A percentile compares a stretch with the other conserved stretches of the same genome.
Evolutionary conservation across 1,284 basidiomycete species (phyloP).

Genomic region (Cryptococcus sp.): DNA sequence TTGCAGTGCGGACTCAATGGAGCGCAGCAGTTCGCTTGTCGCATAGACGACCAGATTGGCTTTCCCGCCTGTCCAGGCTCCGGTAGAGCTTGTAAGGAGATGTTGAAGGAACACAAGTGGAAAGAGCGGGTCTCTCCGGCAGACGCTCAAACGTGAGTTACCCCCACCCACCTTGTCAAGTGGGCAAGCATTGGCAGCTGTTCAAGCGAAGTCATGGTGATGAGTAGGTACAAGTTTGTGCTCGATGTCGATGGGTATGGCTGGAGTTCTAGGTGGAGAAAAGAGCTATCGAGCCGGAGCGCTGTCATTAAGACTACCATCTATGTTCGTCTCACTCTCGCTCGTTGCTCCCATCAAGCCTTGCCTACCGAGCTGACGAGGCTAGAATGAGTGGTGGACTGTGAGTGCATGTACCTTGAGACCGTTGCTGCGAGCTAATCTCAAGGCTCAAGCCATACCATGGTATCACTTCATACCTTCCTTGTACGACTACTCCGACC

Average conservation of each 20-base stretch:
- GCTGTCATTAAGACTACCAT: constrained; percentile 32
- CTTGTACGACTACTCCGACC: constrained; percentile 34
- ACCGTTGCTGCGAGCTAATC: not conserved
- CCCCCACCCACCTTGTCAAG: too few relatives aligned
- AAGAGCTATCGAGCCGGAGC: constrained; percentile 28
- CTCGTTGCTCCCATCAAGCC: not conserved
- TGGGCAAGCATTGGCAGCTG: too few relatives aligned
- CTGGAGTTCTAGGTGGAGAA: constrained; percentile 41
- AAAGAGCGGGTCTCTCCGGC: constrained; percentile 16
- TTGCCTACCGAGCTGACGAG: not conserved
- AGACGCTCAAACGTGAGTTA: constrained; percentile 12
- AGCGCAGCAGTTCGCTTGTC: not conserved
- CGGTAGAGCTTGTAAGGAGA: constrained; percentile 26
- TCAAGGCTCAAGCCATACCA: constrained; percentile 11
- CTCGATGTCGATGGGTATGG: constrained; percentile 47
- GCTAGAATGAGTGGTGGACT: constrained; percentile 23
- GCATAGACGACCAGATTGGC: constrained; percentile 19
- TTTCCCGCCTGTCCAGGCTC: constrained; percentile 1
- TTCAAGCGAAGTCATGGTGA: not conserved
- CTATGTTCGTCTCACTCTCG: constrained; percentile 17
- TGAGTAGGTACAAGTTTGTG: constrained; percentile 41
- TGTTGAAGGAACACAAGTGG: constrained; percentile 29
- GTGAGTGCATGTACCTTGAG: constrained; percentile 1
- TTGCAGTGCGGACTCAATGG: constrained; percentile 23
- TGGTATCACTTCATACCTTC: constrained; percentile 38